Conservation (phyloP, 495 filamentous ascomycete genomes). For the Hyphodiscus hymeniophilus region DNA sequence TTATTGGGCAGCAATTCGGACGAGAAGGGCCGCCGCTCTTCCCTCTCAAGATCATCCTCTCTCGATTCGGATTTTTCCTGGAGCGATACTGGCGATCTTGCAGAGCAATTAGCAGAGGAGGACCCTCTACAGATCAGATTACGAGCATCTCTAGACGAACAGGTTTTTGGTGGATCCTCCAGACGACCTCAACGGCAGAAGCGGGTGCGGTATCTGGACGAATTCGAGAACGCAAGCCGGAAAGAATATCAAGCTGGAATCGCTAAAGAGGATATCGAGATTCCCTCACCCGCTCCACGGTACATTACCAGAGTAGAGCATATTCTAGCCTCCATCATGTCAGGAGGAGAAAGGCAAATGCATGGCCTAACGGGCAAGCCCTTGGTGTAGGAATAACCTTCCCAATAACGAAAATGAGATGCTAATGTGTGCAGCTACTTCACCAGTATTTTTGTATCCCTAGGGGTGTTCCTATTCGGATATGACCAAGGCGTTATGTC, state of each 20-base stretch:
- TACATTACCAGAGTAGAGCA: conserved; percentile 56
- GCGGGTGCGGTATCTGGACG: conserved; percentile 38
- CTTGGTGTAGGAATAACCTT: conserved; percentile 59
- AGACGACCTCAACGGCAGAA: conserved; percentile 34
- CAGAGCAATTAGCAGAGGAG: conserved; percentile 80
- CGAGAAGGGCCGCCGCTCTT: conserved; percentile 27
- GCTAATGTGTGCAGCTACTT: conserved; percentile 68
- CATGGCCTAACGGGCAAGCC: conserved; percentile 94
- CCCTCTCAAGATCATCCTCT: conserved; percentile 27
- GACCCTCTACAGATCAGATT: conserved; percentile 65
- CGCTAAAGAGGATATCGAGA: conserved; percentile 74
- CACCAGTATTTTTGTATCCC: conserved; percentile 93
- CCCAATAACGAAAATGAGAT: neutral
- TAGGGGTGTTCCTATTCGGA: conserved; percentile 95
- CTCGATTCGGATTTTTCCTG: conserved; percentile 71
- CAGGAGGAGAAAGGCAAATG: conserved; percentile 60
- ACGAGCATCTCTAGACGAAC: conserved; percentile 52
- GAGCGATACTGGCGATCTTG: conserved; percentile 90
- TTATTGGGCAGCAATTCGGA: conserved; percentile 21
- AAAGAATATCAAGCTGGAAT: conserved; percentile 34
- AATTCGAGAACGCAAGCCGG: conserved; percentile 18
- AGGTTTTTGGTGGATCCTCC: conserved; percentile 38
- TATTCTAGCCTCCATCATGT: conserved; percentile 74
- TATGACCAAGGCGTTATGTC: conserved; percentile 99
- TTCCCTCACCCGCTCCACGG: conserved; percentile 61